Evolutionary conservation across 2,329 filamentous ascomycete genomes (phyloP).

Genomic region (Pestalotiopsis sp.): DNA sequence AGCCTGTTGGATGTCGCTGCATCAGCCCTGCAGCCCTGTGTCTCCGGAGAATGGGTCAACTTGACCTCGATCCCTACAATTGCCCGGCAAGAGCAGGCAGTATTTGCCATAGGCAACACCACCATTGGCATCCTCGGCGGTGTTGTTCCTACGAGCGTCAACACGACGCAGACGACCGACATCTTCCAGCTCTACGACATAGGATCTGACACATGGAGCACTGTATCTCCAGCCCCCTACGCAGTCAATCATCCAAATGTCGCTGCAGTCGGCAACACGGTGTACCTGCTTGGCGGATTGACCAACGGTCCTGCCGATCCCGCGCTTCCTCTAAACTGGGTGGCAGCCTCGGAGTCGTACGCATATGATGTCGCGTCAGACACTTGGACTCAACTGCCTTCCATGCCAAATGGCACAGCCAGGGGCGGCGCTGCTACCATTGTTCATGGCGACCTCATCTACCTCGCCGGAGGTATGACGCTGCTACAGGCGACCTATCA

Average conservation of each 20-base stretch:
- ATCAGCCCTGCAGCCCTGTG: not conserved
- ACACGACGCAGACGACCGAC: not conserved
- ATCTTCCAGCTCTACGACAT: not conserved
- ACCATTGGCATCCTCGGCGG: not conserved
- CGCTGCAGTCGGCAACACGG: conserved; percentile 35
- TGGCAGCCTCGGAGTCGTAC: conserved; percentile 23
- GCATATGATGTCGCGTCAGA: conserved; percentile 31
- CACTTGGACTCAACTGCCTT: conserved; percentile 28
- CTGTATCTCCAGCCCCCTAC: conserved; percentile 22
- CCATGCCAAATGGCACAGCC: conserved; percentile 28
- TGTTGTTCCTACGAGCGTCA: too few species aligned
- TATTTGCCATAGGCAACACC: not conserved
- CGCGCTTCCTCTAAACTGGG: conserved; percentile 6
- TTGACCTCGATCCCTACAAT: not conserved
- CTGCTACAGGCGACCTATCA: conserved; percentile 24
- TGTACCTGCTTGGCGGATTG: conserved; percentile 39
- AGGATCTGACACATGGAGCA: conserved; percentile 28
- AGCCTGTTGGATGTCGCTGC: too few species aligned
- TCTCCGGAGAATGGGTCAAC: not conserved
- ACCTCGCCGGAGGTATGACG: conserved; percentile 40
- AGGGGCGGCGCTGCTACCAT: conserved; percentile 36
- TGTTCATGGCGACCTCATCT: conserved; percentile 32
- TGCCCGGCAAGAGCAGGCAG: not conserved
- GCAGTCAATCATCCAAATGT: conserved; percentile 41
- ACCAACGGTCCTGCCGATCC: conserved; percentile 26